phyloP scores from a whole-genome alignment of 768 basidiomycete species.

The Kwoniella dendrophila region DNA sequence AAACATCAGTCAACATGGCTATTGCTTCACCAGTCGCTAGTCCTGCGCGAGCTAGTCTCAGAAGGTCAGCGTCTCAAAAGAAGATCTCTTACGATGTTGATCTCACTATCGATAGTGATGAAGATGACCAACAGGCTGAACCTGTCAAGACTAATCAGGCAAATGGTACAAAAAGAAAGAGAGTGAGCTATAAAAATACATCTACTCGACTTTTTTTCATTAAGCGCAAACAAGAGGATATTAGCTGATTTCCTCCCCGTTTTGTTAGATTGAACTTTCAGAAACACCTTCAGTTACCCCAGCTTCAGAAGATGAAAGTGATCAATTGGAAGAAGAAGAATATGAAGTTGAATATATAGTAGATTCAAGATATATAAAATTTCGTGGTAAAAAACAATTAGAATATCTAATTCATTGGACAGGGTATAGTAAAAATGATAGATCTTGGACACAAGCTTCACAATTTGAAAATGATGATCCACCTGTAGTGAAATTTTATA shows the following conservation, averaged over 20 bases:
- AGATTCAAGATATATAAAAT: constrained; percentile 34
- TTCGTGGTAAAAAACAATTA: constrained; percentile 18
- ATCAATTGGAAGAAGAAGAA: constrained; percentile 36
- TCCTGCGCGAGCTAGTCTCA: constrained; percentile 21
- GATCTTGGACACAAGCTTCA: constrained; percentile 38
- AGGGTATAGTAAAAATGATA: constrained; percentile 35
- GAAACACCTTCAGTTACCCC: constrained; percentile 12
- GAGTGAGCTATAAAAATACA: constrained; percentile 16
- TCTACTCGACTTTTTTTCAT: background rate
- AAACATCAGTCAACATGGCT: constrained; percentile 6
- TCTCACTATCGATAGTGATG: constrained; percentile 32
- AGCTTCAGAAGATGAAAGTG: constrained; percentile 19
- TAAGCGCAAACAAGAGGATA: background rate
- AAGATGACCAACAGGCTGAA: constrained; percentile 14
- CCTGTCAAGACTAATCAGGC: background rate
- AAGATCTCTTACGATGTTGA: constrained; percentile 41
- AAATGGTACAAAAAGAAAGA: constrained; percentile 21
- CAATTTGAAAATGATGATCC: constrained; percentile 48
- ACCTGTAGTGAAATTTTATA: constrained; percentile 37
- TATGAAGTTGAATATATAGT: constrained; percentile 47
- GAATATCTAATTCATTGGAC: constrained; percentile 44
- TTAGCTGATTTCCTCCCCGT: background rate
- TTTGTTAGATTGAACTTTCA: constrained; percentile 10
- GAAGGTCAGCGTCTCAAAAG: constrained; percentile 26
- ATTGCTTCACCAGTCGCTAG: constrained; percentile 5